Conservation (phyloP, 2,329 filamentous ascomycete species). For the Phaeosphaeria sp. region DNA sequence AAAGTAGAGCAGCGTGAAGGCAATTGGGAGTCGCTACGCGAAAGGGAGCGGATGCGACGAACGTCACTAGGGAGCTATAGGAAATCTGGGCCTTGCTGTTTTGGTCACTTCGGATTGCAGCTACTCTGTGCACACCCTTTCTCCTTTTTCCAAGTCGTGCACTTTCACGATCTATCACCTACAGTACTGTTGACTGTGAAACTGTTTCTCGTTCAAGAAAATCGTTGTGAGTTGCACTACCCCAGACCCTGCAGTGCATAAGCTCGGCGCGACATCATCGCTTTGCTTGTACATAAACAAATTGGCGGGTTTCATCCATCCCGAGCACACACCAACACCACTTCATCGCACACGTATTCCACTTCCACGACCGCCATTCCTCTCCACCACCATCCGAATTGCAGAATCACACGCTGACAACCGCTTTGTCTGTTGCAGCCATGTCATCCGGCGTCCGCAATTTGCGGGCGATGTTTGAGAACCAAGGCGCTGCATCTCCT, state of each 20-base stretch:
- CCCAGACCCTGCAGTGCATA: slow-evolving; percentile 5
- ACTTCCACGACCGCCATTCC: slow-evolving; percentile 11
- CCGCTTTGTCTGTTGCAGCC: slow-evolving; percentile 44
- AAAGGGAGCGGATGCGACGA: slow-evolving; percentile 1
- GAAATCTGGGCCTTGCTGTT: slow-evolving; percentile 14
- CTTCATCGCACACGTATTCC: slow-evolving; percentile 33
- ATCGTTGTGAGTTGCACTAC: slow-evolving; percentile 4
- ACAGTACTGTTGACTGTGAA: slow-evolving; percentile 1
- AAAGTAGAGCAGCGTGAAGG: not conserved
- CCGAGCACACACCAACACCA: slow-evolving; percentile 26
- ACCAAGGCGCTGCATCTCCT: slow-evolving; percentile 46
- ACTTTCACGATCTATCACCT: slow-evolving; percentile 2
- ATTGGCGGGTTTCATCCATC: slow-evolving; percentile 24
- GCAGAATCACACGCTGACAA: slow-evolving; percentile 35
- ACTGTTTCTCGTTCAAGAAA: slow-evolving; percentile 5
- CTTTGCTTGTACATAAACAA: slow-evolving; percentile 31
- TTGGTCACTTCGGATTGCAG: slow-evolving; percentile 21
- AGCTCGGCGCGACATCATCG: slow-evolving; percentile 14
- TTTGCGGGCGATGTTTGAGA: slow-evolving; percentile 59
- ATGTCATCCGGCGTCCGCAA: slow-evolving; percentile 58
- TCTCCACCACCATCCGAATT: slow-evolving; percentile 19
- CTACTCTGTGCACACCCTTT: slow-evolving; percentile 11
- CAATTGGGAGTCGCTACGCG: not conserved
- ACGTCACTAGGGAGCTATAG: slow-evolving; percentile 22
- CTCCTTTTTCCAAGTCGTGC: slow-evolving; percentile 8